Conservation (phyloP, 257 asterid species). For the Nyctanthes arbortristis region DNA sequence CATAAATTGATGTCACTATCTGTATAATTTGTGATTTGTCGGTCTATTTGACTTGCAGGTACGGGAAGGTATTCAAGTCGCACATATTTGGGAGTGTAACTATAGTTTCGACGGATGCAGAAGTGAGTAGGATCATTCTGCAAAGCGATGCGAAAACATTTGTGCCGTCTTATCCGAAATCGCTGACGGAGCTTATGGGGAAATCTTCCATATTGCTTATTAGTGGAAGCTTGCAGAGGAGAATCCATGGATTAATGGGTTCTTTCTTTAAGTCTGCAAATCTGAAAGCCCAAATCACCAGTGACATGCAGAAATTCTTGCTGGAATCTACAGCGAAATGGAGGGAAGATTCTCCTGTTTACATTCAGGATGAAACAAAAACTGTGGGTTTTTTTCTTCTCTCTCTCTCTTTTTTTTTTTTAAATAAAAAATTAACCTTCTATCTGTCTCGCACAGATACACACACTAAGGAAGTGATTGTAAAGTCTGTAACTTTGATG, state of each 20-base stretch:
- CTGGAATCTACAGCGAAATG: slow-evolving; percentile 63
- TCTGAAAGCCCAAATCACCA: slow-evolving; percentile 66
- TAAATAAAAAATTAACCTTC: too few relatives aligned
- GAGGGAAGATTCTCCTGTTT: slow-evolving; percentile 59
- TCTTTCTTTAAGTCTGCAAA: slow-evolving; percentile 65
- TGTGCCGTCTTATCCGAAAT: slow-evolving; percentile 85
- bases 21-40: too few relatives aligned
- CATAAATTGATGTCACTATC: too few relatives aligned
- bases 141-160: slow-evolving; percentile 82
- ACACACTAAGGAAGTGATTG: slow-evolving; percentile 22
- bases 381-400: slow-evolving; percentile 38
- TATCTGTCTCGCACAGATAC: not conserved
- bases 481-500: not conserved
- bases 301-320: slow-evolving; percentile 68
- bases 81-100: slow-evolving; percentile 87
- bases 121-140: slow-evolving; percentile 69
- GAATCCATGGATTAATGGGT: slow-evolving; percentile 83
- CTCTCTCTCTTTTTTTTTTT: not conserved
- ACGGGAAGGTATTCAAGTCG: slow-evolving; percentile 86
- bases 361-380: slow-evolving; percentile 79
- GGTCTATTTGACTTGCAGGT: slow-evolving; percentile 35
- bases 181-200: slow-evolving; percentile 84
- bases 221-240: slow-evolving; percentile 74
- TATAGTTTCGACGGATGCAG: slow-evolving; percentile 84
- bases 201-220: slow-evolving; percentile 72